Evolutionary conservation across 2,329 filamentous ascomycete species (phyloP).

Genomic region (Emmonsiellopsis sp.): DNA sequence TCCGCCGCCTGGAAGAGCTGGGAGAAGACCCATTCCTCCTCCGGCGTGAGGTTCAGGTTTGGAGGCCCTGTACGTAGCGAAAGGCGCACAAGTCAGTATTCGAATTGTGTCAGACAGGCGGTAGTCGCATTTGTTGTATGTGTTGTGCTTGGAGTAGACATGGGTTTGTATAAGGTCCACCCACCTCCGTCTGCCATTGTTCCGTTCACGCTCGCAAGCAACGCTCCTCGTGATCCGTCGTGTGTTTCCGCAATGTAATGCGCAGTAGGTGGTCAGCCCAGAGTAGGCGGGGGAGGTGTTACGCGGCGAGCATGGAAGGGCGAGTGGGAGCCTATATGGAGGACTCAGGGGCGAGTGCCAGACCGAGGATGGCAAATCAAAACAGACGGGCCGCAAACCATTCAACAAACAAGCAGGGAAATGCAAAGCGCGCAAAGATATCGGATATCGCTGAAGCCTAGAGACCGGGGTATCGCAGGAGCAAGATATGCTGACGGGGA

Average conservation of each 20-base stretch:
- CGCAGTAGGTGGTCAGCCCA: too few relatives aligned
- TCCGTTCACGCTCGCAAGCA: not conserved
- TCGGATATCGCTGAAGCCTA: not conserved
- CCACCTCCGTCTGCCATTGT: slow-evolving; percentile 4
- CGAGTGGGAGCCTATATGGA: not conserved
- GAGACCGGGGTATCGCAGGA: not conserved
- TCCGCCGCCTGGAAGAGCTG: slow-evolving; percentile 92
- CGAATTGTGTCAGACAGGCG: not conserved
- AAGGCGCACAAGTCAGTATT: not conserved
- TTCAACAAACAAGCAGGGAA: not conserved
- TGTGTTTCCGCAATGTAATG: too few relatives aligned
- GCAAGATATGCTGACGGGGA: not conserved
- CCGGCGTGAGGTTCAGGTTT: slow-evolving; percentile 73
- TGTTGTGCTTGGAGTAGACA: not conserved
- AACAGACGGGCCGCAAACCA: too few relatives aligned
- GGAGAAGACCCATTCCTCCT: slow-evolving; percentile 90
- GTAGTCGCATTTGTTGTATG: not conserved
- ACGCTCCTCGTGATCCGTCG: not conserved
- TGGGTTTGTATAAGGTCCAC: not conserved
- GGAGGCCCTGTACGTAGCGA: slow-evolving; percentile 34
- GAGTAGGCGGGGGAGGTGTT: not conserved
- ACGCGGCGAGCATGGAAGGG: not conserved
- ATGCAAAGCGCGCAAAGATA: not conserved
- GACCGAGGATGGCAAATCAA: too few relatives aligned
- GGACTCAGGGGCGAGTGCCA: too few relatives aligned